Evolutionary conservation across 2,329 filamentous ascomycete genomes (phyloP).

Genomic region (Ceratocystis diversiconidia): DNA sequence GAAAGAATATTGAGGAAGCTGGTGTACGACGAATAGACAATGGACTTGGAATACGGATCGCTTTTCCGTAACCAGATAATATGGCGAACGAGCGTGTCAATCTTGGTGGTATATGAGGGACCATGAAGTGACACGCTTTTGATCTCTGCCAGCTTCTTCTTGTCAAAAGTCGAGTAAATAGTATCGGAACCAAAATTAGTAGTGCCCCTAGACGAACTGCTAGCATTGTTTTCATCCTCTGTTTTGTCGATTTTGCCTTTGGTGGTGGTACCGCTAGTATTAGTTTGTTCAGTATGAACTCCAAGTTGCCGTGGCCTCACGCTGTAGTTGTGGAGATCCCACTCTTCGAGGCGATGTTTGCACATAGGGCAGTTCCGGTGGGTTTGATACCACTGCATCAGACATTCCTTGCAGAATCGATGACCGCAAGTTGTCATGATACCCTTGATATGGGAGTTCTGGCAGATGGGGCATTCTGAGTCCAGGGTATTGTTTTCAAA

Average conservation of each 20-base stretch:
- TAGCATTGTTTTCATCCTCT: background rate
- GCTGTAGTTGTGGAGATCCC: constrained; percentile 72
- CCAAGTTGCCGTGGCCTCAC: constrained; percentile 63
- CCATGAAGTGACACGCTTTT: constrained; percentile 62
- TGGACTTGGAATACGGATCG: constrained; percentile 76
- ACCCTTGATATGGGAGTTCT: constrained; percentile 60
- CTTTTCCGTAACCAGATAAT: constrained; percentile 71
- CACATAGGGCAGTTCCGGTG: constrained; percentile 73
- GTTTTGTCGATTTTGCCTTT: background rate
- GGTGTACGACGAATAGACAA: constrained; percentile 72
- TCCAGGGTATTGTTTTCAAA: constrained; percentile 41
- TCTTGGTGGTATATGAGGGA: constrained; percentile 73
- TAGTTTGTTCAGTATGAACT: constrained; percentile 34
- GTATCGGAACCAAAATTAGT: background rate
- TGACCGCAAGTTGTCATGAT: constrained; percentile 80
- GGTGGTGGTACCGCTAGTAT: constrained; percentile 25
- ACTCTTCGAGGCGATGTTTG: constrained; percentile 50
- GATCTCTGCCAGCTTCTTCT: constrained; percentile 60
- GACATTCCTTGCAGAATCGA: constrained; percentile 80
- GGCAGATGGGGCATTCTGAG: constrained; percentile 76
- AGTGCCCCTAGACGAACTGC: background rate
- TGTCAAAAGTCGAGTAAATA: constrained; percentile 64
- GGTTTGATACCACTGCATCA: constrained; percentile 60
- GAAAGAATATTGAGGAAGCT: constrained; percentile 62
- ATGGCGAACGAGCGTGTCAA: constrained; percentile 71